Base-by-base conservation (phyloP, 495 filamentous ascomycete species). In the Glutinoglossum americanum region DNA sequence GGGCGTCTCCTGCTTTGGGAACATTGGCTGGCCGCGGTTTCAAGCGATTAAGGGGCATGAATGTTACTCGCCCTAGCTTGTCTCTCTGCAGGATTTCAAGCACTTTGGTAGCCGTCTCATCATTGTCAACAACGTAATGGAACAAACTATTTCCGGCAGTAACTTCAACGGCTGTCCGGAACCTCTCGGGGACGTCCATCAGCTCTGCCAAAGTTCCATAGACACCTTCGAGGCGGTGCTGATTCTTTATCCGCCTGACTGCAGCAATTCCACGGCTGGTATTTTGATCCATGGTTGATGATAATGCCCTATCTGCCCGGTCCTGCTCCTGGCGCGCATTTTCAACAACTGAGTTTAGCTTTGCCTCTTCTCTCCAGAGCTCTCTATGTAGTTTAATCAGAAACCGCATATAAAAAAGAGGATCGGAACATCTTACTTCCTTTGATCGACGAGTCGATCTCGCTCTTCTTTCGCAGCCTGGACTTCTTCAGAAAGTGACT, bases 111-210 rank as follows among this genome's bases (percentile, higher is more conserved):
- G 88, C 88, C 1, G 90, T 96, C 39, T 84, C 79, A 56, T 89
- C 89, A 41, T 82, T 94, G 66, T 99, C 92, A 49, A 95, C 89
- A 26, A 99, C 87, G 62, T 94, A 93, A 69, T 99, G 87, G 70
- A 99, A 99, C 8, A 99, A 72, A 66, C 87, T 93, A 60, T 83
- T 82, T 6, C 92, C 93, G 9, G 89, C 93, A 3, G 88, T 92
- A 37, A 92, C 85, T 66, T 99, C 92, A 17, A 94, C 85, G 3
- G 92, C 87, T 44, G 86, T 83, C 37, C 87, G 80, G 67, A 92
- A 97, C 53, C 77, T 77, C n/a, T 94, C 87, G 54, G 73, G 74
- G 41, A 94, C 88, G 27, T 84, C 80, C 64, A 96, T 77, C 8
- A 99, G 78, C 66, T 99, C 92, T 17, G 89, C 88, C 11, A 99